phyloP scores from a whole-genome alignment of 805 yeast genomes.

The Starmerella gropengiesseri region DNA sequence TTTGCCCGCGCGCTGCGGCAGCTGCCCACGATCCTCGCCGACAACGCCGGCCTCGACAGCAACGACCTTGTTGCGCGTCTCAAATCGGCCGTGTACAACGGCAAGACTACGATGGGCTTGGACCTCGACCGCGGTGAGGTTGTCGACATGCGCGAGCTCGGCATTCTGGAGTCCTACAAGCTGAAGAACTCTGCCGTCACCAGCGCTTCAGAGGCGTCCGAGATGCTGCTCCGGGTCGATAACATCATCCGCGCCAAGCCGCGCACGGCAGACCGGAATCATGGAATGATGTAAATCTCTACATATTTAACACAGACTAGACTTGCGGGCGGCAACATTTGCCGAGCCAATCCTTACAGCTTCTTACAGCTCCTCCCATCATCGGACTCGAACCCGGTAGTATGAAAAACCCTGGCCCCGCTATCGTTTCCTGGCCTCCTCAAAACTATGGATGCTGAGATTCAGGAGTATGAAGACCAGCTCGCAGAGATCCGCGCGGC shows the following conservation, averaged over 20 bases:
- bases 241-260: conserved; percentile 96
- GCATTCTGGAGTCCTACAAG: conserved; percentile 86
- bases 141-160: conserved; percentile 89
- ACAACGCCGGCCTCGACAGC: conserved; percentile 94
- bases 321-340: too few species aligned
- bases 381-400: too few species aligned
- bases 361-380: too few species aligned
- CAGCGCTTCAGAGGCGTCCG: conserved; percentile 97
- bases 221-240: conserved; percentile 88
- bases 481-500: conserved; percentile 27
- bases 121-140: conserved; percentile 74
- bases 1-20: conserved; percentile 91
- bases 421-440: too few species aligned
- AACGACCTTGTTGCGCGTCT: conserved; percentile 83
- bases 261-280: conserved; percentile 68
- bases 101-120: conserved; percentile 82
- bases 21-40: conserved; percentile 89
- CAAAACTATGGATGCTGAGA: conserved; percentile 20
- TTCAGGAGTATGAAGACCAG: conserved; percentile 28
- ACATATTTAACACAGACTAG: too few species aligned
- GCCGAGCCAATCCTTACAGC: too few species aligned
- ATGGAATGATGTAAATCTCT: conserved; percentile 19
- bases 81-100: conserved; percentile 83
- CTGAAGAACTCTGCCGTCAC: conserved; percentile 88
- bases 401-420: background rate